Percentiles rank a stretch among this genome's conserved stretches.
Evolutionary conservation across 1,284 basidiomycete genomes (phyloP).

Genomic region (Amylostereum areolatum): DNA sequence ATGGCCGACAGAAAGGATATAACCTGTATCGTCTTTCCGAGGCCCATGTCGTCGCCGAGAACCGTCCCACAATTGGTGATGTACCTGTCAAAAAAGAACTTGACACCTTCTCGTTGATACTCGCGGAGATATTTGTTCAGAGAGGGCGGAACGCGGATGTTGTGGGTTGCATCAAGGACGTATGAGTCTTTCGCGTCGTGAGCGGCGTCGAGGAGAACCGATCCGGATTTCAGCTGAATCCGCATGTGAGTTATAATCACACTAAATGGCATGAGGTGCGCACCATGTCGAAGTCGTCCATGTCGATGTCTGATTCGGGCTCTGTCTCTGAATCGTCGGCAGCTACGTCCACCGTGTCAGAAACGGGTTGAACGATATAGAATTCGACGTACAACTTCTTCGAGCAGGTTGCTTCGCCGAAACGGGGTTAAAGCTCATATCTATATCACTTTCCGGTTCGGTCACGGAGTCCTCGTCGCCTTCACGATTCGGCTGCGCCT

Average conservation of each 20-base stretch:
- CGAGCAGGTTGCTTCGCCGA: neutral
- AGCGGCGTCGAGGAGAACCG: slow-evolving; percentile 19
- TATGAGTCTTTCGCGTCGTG: slow-evolving; percentile 34
- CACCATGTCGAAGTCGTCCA: too few species aligned
- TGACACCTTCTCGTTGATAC: slow-evolving; percentile 80
- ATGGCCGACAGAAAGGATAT: slow-evolving; percentile 83
- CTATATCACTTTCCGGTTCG: slow-evolving; percentile 14
- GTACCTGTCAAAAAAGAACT: slow-evolving; percentile 71
- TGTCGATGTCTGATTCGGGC: neutral
- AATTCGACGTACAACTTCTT: neutral
- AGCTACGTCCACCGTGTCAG: too few species aligned
- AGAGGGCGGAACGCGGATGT: slow-evolving; percentile 56
- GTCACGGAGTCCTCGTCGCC: slow-evolving; percentile 31
- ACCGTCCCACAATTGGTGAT: slow-evolving; percentile 60
- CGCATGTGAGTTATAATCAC: too few species aligned
- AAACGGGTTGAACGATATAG: neutral
- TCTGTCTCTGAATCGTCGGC: slow-evolving; percentile 11
- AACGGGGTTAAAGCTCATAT: neutral
- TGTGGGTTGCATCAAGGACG: slow-evolving; percentile 38
- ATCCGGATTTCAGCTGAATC: slow-evolving; percentile 16
- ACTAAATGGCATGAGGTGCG: too few species aligned
- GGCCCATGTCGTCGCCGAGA: slow-evolving; percentile 87
- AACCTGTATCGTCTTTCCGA: slow-evolving; percentile 87
- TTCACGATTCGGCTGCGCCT: neutral
- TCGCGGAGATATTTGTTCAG: slow-evolving; percentile 79